Evolutionary conservation across 2,329 filamentous ascomycete species (phyloP).

Genomic region (Botrytis paeoniae): DNA sequence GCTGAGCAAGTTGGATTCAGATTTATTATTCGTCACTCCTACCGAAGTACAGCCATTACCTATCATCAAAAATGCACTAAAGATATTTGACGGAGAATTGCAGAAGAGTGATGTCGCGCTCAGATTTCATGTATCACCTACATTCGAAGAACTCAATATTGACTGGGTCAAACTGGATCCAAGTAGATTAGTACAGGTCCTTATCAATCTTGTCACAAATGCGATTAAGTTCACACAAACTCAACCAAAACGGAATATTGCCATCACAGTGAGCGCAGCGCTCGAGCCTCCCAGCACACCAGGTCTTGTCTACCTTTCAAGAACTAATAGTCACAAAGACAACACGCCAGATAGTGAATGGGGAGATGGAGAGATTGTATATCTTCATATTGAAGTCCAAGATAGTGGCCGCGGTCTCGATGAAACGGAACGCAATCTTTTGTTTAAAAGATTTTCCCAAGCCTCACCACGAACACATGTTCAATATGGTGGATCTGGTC

Average conservation of each 20-base stretch:
- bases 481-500: constrained; percentile 74
- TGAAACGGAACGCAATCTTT: constrained; percentile 65
- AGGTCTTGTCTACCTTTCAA: constrained; percentile 25
- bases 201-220: constrained; percentile 79
- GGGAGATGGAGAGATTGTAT: constrained; percentile 69
- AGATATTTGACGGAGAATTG: constrained; percentile 76
- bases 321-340: constrained; percentile 34
- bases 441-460: constrained; percentile 74
- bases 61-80: constrained; percentile 64
- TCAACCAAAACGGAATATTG: constrained; percentile 55
- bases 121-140: constrained; percentile 59
- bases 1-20: constrained; percentile 67
- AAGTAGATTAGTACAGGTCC: constrained; percentile 70
- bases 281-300: constrained; percentile 17
- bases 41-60: constrained; percentile 66
- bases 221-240: constrained; percentile 77
- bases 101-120: constrained; percentile 67
- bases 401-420: constrained; percentile 75
- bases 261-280: constrained; percentile 39
- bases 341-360: constrained; percentile 45
- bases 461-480: constrained; percentile 73
- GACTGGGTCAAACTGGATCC: constrained; percentile 70
- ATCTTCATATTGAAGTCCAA: constrained; percentile 69
- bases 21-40: constrained; percentile 66
- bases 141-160: constrained; percentile 55